A percentile compares a stretch with the other conserved stretches of the same genome.
phyloP scores from a whole-genome alignment of 495 filamentous ascomycete species.

The Aspergillus diversus region DNA sequence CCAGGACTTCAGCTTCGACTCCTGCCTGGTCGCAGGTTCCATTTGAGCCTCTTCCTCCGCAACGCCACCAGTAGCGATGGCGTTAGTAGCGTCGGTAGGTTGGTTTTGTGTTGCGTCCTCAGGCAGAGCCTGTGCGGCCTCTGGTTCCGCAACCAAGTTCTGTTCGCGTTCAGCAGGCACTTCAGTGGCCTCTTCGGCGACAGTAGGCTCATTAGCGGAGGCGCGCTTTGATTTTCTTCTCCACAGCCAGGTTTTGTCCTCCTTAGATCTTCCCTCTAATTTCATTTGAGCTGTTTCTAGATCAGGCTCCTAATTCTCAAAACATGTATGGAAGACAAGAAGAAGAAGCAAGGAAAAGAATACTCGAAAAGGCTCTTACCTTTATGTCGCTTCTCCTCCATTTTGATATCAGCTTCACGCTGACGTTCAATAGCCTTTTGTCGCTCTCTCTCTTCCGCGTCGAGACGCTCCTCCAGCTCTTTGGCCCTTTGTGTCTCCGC shows the following conservation, averaged over 20 bases:
- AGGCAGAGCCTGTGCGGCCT: slow-evolving; percentile 14
- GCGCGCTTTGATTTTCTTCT: slow-evolving; percentile 34
- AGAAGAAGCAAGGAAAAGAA: not conserved
- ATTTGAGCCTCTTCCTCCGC: slow-evolving; percentile 26
- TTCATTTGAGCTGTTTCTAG: slow-evolving; percentile 49
- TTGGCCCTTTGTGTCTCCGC: slow-evolving; percentile 68
- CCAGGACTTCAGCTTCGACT: slow-evolving; percentile 62
- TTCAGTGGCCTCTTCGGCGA: slow-evolving; percentile 7
- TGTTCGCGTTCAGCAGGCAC: not conserved
- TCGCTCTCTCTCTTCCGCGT: slow-evolving; percentile 55
- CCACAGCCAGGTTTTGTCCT: slow-evolving; percentile 36
- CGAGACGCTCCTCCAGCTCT: slow-evolving; percentile 59
- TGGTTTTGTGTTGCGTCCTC: slow-evolving; percentile 7
- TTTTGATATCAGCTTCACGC: slow-evolving; percentile 57
- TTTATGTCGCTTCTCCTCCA: slow-evolving; percentile 54
- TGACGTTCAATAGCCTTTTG: slow-evolving; percentile 51
- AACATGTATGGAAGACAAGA: not conserved
- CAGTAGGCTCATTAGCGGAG: slow-evolving; percentile 21
- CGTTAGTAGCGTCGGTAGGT: slow-evolving; percentile 3
- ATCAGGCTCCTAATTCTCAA: not conserved
- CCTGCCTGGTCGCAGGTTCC: slow-evolving; percentile 31
- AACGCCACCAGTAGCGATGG: slow-evolving; percentile 21
- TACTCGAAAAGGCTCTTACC: slow-evolving; percentile 38
- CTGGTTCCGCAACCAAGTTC: slow-evolving; percentile 14
- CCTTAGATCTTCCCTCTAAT: slow-evolving; percentile 27